Conservation (phyloP, 2,329 filamentous ascomycete species). For the Diaporthe sp. region DNA sequence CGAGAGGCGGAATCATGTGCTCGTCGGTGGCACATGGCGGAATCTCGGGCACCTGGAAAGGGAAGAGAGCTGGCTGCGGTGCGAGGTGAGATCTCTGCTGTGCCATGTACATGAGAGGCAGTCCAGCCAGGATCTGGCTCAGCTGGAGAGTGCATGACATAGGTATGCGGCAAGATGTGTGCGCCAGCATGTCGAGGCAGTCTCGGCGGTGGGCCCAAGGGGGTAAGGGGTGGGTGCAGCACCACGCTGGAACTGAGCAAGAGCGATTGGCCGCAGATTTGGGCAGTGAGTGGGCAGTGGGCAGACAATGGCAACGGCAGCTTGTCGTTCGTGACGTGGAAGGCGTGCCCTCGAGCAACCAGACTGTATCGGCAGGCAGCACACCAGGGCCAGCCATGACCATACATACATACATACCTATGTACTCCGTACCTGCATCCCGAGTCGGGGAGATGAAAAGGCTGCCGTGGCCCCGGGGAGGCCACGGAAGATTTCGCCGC, state of each 20-base stretch:
- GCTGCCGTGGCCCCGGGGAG: neutral
- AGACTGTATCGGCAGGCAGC: neutral
- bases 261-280: no score
- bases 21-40: constrained; percentile 34
- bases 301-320: neutral
- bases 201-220: neutral
- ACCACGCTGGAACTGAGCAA: no score
- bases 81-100: constrained; percentile 16
- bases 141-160: no score
- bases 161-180: neutral
- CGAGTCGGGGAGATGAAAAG: neutral
- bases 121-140: neutral
- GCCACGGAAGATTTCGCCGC: neutral
- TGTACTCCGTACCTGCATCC: neutral
- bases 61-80: neutral
- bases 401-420: neutral
- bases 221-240: neutral
- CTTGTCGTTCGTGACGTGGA: neutral
- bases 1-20: constrained; percentile 32
- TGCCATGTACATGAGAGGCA: neutral
- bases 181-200: neutral
- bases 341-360: neutral
- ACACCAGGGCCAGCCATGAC: neutral
- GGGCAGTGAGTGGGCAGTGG: no score
- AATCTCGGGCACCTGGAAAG: constrained; percentile 25